Evolutionary conservation across 352 stramenopile species (phyloP).

Genomic region (Phytophthora multivora): DNA sequence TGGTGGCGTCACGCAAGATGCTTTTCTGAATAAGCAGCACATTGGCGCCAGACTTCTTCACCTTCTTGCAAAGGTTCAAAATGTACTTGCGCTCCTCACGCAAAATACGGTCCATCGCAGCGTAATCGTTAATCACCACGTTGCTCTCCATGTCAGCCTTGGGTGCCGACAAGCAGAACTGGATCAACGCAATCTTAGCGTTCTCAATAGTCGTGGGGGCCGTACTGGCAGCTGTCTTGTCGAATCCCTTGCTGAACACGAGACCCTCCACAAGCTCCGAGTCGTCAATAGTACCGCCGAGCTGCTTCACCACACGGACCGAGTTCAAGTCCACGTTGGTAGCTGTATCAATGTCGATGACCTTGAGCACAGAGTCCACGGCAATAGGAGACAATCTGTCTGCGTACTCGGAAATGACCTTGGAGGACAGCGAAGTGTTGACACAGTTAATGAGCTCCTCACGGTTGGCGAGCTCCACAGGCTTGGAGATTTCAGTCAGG

Average conservation of each 20-base stretch:
- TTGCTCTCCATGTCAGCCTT: conserved; percentile 99
- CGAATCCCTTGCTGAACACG: conserved; percentile 97
- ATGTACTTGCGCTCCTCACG: conserved; percentile 99
- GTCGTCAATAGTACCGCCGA: conserved; percentile 99
- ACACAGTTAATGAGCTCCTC: conserved; percentile 97
- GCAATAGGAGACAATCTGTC: conserved; percentile 98
- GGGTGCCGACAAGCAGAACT: conserved; percentile 98
- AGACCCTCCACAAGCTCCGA: conserved; percentile 98
- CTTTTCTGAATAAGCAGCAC: conserved; percentile 99
- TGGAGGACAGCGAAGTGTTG: conserved; percentile 97
- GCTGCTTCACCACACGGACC: conserved; percentile 98
- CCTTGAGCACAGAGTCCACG: conserved; percentile 97
- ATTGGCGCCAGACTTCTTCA: conserved; percentile 99
- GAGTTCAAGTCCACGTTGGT: conserved; percentile 98
- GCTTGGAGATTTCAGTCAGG: conserved; percentile 87
- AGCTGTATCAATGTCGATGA: conserved; percentile 93
- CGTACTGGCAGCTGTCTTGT: conserved; percentile 67
- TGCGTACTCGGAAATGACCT: conserved; percentile 98
- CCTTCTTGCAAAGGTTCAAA: conserved; percentile 95
- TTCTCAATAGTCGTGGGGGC: conserved; percentile 92
- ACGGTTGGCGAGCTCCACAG: conserved; percentile 94
- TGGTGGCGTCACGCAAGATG: conserved; percentile 99
- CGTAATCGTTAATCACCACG: conserved; percentile 99
- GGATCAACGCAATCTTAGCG: conserved; percentile 99
- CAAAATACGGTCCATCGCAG: conserved; percentile 99